Base-by-base conservation (phyloP, 179 eudicot species). In the Carnegiea gigantea region DNA sequence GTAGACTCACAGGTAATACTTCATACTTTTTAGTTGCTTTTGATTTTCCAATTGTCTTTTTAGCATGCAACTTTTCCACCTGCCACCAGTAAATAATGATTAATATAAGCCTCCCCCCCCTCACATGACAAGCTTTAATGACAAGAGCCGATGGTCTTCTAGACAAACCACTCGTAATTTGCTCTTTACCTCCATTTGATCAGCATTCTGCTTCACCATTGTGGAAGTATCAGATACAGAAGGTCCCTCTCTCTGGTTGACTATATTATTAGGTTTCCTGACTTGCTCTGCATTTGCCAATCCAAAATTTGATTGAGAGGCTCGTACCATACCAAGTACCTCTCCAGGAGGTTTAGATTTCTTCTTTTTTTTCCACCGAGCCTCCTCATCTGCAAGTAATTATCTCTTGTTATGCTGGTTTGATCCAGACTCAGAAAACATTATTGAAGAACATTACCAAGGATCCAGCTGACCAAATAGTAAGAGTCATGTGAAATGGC, bases 311-410 rank as follows among this genome's bases (percentile, higher is more conserved):
- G 83, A 77, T 65, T 70, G 88, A 30, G 83, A 75, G 60, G 78
- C 87, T 72, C 79, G 85, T 49, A 79, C 83, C 46, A 68, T 62
- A 68, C 87, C 89, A 79, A 83, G 72, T 60, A 86, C 87, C 78
- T 82, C 83, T 54, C 85, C 88, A 18, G 59, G 81, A 78, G 90
- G 86, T 84, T 79, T 87, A 23, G 83, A 67, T 87, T 92, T 96
- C 82, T 91, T 92, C 86, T 92, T 96, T 90, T 89, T 92, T 86
- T 90, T 94, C 85, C 93, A 82, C 71, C 90, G 92, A 76, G 89
- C 87, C 77, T 84, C 97, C 28, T 91, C 95, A 88, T 95, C 99
- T 94, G 88, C 85, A 84, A 12, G 81, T 60, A 23, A 81, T 62
- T 46, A 21, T 18, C 67, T 44, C 70, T 30, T 33, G 54, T 80